These are phyloP conservation scores for Vigna reflexopilosa DNA, from an alignment of 306 rosid species.

Conservation along the genomic window DNA sequence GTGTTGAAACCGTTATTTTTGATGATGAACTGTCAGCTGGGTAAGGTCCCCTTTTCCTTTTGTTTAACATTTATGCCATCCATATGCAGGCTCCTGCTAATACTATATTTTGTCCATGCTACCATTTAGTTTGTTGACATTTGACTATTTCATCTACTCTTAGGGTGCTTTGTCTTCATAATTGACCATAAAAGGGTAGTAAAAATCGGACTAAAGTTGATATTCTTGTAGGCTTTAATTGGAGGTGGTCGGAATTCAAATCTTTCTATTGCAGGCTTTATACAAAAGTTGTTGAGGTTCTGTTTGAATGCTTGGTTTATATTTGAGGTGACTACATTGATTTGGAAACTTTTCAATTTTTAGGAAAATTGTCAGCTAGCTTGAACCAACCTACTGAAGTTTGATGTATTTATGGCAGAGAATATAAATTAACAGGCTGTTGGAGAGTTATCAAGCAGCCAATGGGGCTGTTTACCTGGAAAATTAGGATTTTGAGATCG, in stretches of 20 bases:
- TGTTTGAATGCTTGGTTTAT: slow-evolving; percentile 23
- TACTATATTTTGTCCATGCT: slow-evolving; percentile 24
- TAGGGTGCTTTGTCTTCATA: slow-evolving; percentile 15
- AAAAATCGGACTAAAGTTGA: slow-evolving; percentile 25
- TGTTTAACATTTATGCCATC: slow-evolving; percentile 34
- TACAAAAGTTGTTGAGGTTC: slow-evolving; percentile 39
- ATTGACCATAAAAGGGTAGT: background rate
- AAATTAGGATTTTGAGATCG: slow-evolving; percentile 1
- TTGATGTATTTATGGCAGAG: background rate
- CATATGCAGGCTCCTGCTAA: slow-evolving; percentile 15
- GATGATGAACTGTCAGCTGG: slow-evolving; percentile 98
- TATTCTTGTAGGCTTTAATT: slow-evolving; percentile 33
- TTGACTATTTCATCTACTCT: slow-evolving; percentile 36
- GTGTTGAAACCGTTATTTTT: slow-evolving; percentile 83
- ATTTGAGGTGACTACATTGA: slow-evolving; percentile 13
- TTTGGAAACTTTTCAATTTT: slow-evolving; percentile 26
- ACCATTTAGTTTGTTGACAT: slow-evolving; percentile 32
- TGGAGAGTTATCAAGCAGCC: background rate
- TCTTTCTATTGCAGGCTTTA: background rate
- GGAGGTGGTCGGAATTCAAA: slow-evolving; percentile 28
- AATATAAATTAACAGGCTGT: slow-evolving; percentile 15
- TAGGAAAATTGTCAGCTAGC: slow-evolving; percentile 27
- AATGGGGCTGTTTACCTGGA: background rate
- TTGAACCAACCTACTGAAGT: background rate
- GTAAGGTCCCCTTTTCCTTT: slow-evolving; percentile 46